Evolutionary conservation across 176 grass and related monocot species (phyloP), one percentile per base, ranked within the genome.

Genomic region (Alloteropsis semialata): DNA sequence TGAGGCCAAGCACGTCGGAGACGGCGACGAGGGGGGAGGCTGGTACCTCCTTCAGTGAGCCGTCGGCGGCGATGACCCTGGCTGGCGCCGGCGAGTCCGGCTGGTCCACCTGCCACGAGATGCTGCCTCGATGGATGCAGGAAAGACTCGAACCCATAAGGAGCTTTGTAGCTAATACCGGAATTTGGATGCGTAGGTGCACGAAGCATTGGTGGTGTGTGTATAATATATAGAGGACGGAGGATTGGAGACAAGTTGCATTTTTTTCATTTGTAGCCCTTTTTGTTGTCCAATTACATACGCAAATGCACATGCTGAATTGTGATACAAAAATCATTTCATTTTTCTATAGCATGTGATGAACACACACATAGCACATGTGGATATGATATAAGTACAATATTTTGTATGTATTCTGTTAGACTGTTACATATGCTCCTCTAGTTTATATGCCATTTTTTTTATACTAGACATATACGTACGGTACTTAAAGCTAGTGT

Each of bases 131-230:
- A 45, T 59, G n/a, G 57, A n/a, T 80, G 85, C 61, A 77, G 9
- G 91, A 93, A 58, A 90, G 12, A 62, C 62, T 93, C 28, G 65
- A 56, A 57, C 91, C 91, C 87, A 54, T 54, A 93, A 87, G 49
- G 55, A 72, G n/a, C n/a, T n/a, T n/a, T n/a, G n/a, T n/a, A n/a
- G n/a, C n/a, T n/a, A n/a, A n/a, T n/a, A n/a, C n/a, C n/a, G n/a
- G n/a, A 82, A 24, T 41, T 78, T 73, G 54, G 39, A 55, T 44
- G 80, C 15, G 27, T 10, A 43, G 39, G 39, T 8, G n/a, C 39
- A 8, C 9, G 17, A 12, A 69, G 53, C 24, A 60, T 16, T 10
- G 19, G 8, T 25, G 39, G 22, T 38, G 32, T 18, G 17, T 36
- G 77, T 76, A 61, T 77, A 64, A 82, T 76, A 61, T 77, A 64